phyloP scores from a whole-genome alignment of 2,329 filamentous ascomycete species.

The Pyricularia pennisetigena region DNA sequence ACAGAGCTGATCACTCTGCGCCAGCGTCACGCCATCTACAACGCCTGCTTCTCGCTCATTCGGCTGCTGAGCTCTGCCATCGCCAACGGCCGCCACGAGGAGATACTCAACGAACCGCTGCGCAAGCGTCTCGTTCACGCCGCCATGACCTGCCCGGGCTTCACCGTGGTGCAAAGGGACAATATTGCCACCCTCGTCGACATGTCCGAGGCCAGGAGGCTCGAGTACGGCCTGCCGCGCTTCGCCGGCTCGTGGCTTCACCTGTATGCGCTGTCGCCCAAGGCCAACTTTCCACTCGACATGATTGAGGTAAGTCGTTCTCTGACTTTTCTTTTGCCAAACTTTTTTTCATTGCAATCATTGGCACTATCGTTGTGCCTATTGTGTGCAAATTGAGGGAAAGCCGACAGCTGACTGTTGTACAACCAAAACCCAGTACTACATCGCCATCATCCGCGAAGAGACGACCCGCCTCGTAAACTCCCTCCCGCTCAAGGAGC shows the following conservation, averaged over 20 bases:
- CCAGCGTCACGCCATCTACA: constrained; percentile 44
- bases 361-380: too few species aligned
- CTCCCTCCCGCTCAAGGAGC: constrained; percentile 29
- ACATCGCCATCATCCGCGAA: constrained; percentile 44
- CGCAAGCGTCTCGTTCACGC: constrained; percentile 40
- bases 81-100: constrained; percentile 23
- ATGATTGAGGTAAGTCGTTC: constrained; percentile 39
- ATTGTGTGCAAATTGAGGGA: too few species aligned
- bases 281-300: constrained; percentile 37
- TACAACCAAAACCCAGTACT: constrained; percentile 34
- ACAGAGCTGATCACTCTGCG: constrained; percentile 45
- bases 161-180: constrained; percentile 52
- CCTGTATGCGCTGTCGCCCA: constrained; percentile 40
- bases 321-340: background rate
- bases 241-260: constrained; percentile 39
- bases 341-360: background rate
- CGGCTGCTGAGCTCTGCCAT: constrained; percentile 32
- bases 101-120: constrained; percentile 42
- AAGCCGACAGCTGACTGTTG: background rate
- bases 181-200: constrained; percentile 37
- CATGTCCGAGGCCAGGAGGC: constrained; percentile 23
- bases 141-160: constrained; percentile 48
- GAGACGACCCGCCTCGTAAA: constrained; percentile 33
- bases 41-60: constrained; percentile 39
- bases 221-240: constrained; percentile 35